These are phyloP conservation scores for Microthyrium microscopicum DNA, from an alignment of 2,329 filamentous ascomycete species.

Conservation along the genomic window DNA sequence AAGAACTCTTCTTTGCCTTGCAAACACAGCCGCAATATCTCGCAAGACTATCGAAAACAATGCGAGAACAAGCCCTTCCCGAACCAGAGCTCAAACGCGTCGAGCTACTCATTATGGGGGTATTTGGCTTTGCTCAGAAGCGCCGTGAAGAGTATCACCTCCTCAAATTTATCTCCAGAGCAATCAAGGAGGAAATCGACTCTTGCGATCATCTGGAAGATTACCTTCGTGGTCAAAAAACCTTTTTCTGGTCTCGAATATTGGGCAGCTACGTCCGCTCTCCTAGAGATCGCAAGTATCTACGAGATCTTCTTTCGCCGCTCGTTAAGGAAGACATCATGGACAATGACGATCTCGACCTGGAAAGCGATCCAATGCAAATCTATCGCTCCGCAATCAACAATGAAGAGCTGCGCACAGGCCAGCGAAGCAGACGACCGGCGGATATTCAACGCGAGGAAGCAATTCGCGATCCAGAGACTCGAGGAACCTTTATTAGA, in stretches of 20 bases:
- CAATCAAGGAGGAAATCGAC: conserved; percentile 74
- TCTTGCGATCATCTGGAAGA: conserved; percentile 59
- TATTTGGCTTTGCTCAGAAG: conserved; percentile 96
- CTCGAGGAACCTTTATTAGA: conserved; percentile 79
- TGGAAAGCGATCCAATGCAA: conserved; percentile 94
- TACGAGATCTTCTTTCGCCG: conserved; percentile 70
- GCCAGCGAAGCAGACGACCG: conserved; percentile 61
- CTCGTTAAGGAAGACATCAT: conserved; percentile 84
- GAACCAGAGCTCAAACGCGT: conserved; percentile 90
- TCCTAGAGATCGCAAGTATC: conserved; percentile 79
- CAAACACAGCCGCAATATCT: conserved; percentile 95
- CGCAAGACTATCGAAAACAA: conserved; percentile 66
- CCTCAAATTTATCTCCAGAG: conserved; percentile 68
- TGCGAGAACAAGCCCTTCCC: conserved; percentile 67
- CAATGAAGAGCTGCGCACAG: conserved; percentile 90
- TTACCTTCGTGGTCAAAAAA: conserved; percentile 71
- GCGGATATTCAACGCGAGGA: conserved; percentile 79
- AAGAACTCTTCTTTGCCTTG: conserved; percentile 91
- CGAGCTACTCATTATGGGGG: conserved; percentile 84
- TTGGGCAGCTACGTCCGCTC: conserved; percentile 78
- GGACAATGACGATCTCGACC: conserved; percentile 74
- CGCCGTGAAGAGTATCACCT: conserved; percentile 93
- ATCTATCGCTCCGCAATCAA: conserved; percentile 94
- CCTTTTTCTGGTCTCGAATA: conserved; percentile 84
- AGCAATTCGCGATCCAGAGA: conserved; percentile 92